Evolutionary conservation across 2,329 filamentous ascomycete species (phyloP).

Genomic region (Aspergillus glaucus): DNA sequence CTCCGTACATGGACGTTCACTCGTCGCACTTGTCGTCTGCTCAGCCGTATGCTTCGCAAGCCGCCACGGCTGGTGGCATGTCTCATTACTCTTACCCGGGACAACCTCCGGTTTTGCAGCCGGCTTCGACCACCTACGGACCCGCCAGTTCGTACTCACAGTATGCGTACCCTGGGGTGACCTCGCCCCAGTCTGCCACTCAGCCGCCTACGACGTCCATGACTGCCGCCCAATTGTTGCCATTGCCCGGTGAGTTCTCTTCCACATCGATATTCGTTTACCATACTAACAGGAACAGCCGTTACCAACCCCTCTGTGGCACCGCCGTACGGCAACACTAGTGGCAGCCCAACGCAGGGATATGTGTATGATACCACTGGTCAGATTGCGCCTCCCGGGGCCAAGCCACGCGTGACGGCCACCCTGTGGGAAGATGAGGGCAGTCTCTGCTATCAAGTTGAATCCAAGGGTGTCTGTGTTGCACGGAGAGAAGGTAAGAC

Average conservation of each 20-base stretch:
- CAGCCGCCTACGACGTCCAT: slow-evolving; percentile 66
- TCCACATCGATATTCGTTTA: background rate
- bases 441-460: slow-evolving; percentile 94
- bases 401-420: slow-evolving; percentile 93
- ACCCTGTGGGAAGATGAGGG: slow-evolving; percentile 98
- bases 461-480: slow-evolving; percentile 92
- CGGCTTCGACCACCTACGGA: slow-evolving; percentile 63
- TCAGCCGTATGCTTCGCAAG: slow-evolving; percentile 67
- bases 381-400: slow-evolving; percentile 82
- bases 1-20: slow-evolving; percentile 79
- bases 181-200: slow-evolving; percentile 67
- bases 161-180: slow-evolving; percentile 72
- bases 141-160: slow-evolving; percentile 56
- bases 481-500: slow-evolving; percentile 78
- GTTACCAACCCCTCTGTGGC: slow-evolving; percentile 31
- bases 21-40: slow-evolving; percentile 69
- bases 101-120: slow-evolving; percentile 69
- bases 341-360: slow-evolving; percentile 38
- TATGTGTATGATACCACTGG: slow-evolving; percentile 75
- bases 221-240: slow-evolving; percentile 65
- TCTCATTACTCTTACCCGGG: slow-evolving; percentile 66
- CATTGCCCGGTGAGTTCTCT: slow-evolving; percentile 47
- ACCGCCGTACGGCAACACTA: slow-evolving; percentile 34
- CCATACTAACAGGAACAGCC: slow-evolving; percentile 14
- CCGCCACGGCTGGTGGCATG: slow-evolving; percentile 67